These are phyloP conservation scores for Mycena galopus DNA, from an alignment of 768 basidiomycete species.

Conservation along the genomic window DNA sequence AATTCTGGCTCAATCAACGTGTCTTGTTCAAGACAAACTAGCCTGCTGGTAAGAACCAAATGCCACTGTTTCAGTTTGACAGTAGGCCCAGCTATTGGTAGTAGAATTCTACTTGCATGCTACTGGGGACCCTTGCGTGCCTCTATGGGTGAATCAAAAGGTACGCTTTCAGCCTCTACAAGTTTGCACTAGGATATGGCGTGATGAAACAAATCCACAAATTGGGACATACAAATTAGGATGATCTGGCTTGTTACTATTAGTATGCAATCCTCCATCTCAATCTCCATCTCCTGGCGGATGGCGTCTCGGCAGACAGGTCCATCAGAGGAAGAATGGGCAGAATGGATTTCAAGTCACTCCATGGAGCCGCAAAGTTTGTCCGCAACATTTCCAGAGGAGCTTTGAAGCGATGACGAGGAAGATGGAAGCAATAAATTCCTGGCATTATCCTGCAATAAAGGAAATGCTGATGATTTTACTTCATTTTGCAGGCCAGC, in stretches of 20 bases:
- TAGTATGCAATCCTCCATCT: slow-evolving; percentile 63
- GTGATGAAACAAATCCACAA: background rate
- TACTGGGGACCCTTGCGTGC: slow-evolving; percentile 61
- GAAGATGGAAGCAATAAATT: slow-evolving; percentile 16
- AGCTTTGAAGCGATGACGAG: slow-evolving; percentile 29
- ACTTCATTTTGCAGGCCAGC: slow-evolving; percentile 61
- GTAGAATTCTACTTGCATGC: slow-evolving; percentile 66
- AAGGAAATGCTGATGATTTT: slow-evolving; percentile 30
- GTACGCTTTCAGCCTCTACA: slow-evolving; percentile 58
- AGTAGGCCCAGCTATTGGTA: slow-evolving; percentile 62
- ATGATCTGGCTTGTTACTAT: slow-evolving; percentile 57
- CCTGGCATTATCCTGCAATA: slow-evolving; percentile 18
- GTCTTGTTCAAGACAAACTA: slow-evolving; percentile 69
- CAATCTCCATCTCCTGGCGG: slow-evolving; percentile 55
- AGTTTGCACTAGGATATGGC: slow-evolving; percentile 44
- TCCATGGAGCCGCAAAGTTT: slow-evolving; percentile 28
- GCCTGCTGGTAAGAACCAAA: slow-evolving; percentile 66
- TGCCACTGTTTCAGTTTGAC: slow-evolving; percentile 66
- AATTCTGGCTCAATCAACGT: slow-evolving; percentile 66
- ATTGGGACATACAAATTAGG: slow-evolving; percentile 58
- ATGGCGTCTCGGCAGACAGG: slow-evolving; percentile 22
- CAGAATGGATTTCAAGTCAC: slow-evolving; percentile 25
- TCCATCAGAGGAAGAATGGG: slow-evolving; percentile 31
- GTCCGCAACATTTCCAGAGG: slow-evolving; percentile 20
- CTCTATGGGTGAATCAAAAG: slow-evolving; percentile 69